Percentiles rank a stretch among this genome's conserved stretches.
Evolutionary conservation across 129 eudicot species (phyloP).

Genomic region (Sambucus nigra): DNA sequence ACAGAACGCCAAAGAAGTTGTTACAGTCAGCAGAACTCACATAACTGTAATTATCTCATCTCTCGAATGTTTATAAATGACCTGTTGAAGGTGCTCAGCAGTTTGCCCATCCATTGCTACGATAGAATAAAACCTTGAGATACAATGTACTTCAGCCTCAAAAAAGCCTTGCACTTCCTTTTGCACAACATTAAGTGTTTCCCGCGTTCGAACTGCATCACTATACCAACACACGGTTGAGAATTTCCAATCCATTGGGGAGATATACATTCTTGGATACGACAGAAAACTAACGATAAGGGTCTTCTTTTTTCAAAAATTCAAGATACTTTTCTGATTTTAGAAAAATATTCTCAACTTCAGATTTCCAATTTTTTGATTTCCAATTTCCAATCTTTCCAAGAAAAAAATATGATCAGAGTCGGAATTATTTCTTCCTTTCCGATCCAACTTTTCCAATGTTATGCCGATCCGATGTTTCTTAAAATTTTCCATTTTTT

Average conservation of each 20-base stretch:
- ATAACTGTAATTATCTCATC: constrained; percentile 80
- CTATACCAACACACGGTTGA: constrained; percentile 25
- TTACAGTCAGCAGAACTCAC: constrained; percentile 45
- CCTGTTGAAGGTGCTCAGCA: constrained; percentile 73
- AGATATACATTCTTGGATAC: neutral
- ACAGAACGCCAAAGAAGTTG: constrained; percentile 23
- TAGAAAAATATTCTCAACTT: too few relatives aligned
- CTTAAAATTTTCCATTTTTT: too few relatives aligned
- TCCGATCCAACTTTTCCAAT: too few relatives aligned
- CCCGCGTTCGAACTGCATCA: constrained; percentile 78
- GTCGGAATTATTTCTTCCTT: too few relatives aligned
- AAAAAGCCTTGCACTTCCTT: constrained; percentile 49
- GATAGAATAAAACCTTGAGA: constrained; percentile 84
- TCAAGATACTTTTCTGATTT: too few relatives aligned
- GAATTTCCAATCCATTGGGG: neutral
- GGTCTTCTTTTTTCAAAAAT: too few relatives aligned
- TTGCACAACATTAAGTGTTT: constrained; percentile 77
- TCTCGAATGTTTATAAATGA: constrained; percentile 59
- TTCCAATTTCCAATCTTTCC: too few relatives aligned
- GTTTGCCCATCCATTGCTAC: constrained; percentile 98
- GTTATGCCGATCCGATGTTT: too few relatives aligned
- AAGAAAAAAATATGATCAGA: too few relatives aligned
- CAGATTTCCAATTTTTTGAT: too few relatives aligned
- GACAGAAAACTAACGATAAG: neutral
- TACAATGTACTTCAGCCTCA: constrained; percentile 69